Evolutionary conservation across 2,329 filamentous ascomycete genomes (phyloP).

Genomic region (Chaetomium olivaceum): DNA sequence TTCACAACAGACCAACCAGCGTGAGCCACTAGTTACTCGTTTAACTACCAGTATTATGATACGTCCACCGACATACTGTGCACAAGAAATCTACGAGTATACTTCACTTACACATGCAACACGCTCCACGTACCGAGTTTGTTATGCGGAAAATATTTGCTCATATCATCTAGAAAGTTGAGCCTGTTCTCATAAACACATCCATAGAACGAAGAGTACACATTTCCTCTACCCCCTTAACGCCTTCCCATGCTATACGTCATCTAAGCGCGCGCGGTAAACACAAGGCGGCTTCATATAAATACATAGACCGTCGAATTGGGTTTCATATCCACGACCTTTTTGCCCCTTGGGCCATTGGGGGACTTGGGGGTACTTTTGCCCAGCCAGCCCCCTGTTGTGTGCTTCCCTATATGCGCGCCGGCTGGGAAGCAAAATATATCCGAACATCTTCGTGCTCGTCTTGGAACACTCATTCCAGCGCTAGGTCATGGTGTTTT

Average conservation of each 20-base stretch:
- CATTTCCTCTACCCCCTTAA: slow-evolving; percentile 9
- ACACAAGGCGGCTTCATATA: neutral
- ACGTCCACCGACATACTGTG: too few species aligned
- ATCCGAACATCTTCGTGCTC: neutral
- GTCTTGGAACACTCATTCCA: neutral
- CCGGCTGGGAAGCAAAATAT: neutral
- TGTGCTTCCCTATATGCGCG: neutral
- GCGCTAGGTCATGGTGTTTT: neutral
- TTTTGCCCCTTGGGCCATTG: neutral
- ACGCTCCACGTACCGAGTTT: too few species aligned
- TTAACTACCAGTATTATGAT: too few species aligned
- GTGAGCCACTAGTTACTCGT: too few species aligned
- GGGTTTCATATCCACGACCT: neutral
- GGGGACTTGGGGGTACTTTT: neutral
- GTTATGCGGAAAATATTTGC: too few species aligned
- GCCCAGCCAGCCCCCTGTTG: neutral
- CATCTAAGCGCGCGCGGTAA: neutral
- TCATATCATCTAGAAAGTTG: too few species aligned
- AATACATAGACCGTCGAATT: neutral
- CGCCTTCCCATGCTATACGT: slow-evolving; percentile 26
- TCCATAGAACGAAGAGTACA: too few species aligned
- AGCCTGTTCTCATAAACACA: too few species aligned
- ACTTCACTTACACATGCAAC: too few species aligned
- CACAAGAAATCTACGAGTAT: too few species aligned
- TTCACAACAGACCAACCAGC: too few species aligned